These are phyloP conservation scores for Rossbeevera mucosa DNA, from an alignment of 768 basidiomycete genomes.

Conservation along the genomic window DNA sequence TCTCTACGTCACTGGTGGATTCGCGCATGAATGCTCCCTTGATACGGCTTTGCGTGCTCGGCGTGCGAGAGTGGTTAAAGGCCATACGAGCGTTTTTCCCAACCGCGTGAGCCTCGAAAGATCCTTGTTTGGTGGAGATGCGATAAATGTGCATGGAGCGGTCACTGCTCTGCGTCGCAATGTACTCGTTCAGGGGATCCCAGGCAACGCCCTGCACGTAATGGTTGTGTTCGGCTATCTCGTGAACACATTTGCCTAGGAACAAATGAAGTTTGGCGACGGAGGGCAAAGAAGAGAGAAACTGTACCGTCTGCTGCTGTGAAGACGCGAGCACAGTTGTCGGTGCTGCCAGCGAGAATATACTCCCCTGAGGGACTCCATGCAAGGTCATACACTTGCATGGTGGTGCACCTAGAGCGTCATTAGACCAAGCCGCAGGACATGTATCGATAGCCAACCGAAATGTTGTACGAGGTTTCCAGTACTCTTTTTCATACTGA, in stretches of 20 bases:
- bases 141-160: slow-evolving; percentile 93
- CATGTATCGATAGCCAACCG: slow-evolving; percentile 44
- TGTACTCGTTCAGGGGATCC: slow-evolving; percentile 96
- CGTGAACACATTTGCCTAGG: slow-evolving; percentile 78
- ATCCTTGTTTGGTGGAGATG: slow-evolving; percentile 73
- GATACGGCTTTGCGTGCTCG: slow-evolving; percentile 59
- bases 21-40: slow-evolving; percentile 56
- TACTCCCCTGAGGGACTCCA: slow-evolving; percentile 97
- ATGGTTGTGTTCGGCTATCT: slow-evolving; percentile 91
- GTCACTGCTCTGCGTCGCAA: slow-evolving; percentile 96
- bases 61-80: slow-evolving; percentile 62
- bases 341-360: slow-evolving; percentile 93
- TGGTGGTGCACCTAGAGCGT: slow-evolving; percentile 65
- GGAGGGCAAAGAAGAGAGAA: slow-evolving; percentile 1
- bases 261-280: background rate
- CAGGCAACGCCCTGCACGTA: slow-evolving; percentile 99
- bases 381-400: slow-evolving; percentile 96
- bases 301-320: slow-evolving; percentile 62
- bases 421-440: background rate
- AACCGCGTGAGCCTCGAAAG: slow-evolving; percentile 84
- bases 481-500: slow-evolving; percentile 90
- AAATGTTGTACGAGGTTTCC: slow-evolving; percentile 86
- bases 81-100: slow-evolving; percentile 82
- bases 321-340: slow-evolving; percentile 89
- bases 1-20: slow-evolving; percentile 79